Conservation (phyloP, 495 filamentous ascomycete genomes). For the Penicillium antarcticum region DNA sequence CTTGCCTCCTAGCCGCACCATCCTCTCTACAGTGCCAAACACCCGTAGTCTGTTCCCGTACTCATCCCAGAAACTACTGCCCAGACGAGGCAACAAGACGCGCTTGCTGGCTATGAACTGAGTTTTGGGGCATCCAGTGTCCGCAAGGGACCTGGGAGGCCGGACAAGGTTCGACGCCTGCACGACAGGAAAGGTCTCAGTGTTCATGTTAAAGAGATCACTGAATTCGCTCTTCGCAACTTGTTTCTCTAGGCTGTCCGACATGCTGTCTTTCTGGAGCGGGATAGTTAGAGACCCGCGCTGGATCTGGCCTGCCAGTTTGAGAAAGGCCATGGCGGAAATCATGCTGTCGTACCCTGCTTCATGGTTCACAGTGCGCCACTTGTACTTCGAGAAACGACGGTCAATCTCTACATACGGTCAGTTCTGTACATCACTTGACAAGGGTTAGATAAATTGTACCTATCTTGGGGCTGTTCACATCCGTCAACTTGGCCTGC, state of each 20-base stretch:
- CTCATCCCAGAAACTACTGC: constrained; percentile 54
- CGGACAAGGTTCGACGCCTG: neutral
- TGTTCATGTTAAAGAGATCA: constrained; percentile 4
- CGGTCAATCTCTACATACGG: constrained; percentile 25
- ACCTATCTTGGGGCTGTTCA: constrained; percentile 47
- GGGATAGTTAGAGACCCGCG: neutral
- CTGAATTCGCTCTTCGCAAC: neutral
- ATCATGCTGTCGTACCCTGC: constrained; percentile 74
- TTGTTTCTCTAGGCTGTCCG: neutral
- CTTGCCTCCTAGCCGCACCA: constrained; percentile 37
- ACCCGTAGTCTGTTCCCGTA: constrained; percentile 65
- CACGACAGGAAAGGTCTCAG: neutral
- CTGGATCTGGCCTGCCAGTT: constrained; percentile 53
- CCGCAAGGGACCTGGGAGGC: neutral
- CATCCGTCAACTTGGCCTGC: constrained; percentile 34
- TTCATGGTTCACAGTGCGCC: constrained; percentile 50
- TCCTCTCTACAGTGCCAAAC: constrained; percentile 59
- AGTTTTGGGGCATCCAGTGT: constrained; percentile 2
- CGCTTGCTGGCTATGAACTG: constrained; percentile 10
- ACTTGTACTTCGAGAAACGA: constrained; percentile 47
- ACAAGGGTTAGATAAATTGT: constrained; percentile 8
- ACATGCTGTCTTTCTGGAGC: neutral
- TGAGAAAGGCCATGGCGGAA: constrained; percentile 63
- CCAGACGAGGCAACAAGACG: constrained; percentile 46
- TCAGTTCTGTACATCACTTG: neutral